Base-by-base conservation (phyloP, 2,329 filamentous ascomycete genomes). In the Nannizzia gypsea region DNA sequence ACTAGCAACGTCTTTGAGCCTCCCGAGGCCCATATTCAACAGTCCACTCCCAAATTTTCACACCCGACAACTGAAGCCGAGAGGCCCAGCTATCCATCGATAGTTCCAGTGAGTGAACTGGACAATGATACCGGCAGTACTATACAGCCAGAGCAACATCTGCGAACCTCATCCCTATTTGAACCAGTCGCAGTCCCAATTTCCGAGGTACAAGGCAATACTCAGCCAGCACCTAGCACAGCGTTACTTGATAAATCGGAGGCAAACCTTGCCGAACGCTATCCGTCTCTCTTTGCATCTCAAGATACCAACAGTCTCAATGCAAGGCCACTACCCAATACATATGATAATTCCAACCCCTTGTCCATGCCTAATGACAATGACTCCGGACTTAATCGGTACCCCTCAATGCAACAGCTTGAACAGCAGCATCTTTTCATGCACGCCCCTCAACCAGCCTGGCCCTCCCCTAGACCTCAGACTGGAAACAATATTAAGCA, bases 221-320 rank as follows among this genome's bases (percentile, higher is more conserved):
- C 3, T 36, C 31, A 40, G 24, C 40, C 24, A 15, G 22, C 36
- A n/a, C 8, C 17, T 11, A 46, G 17, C 13, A 42, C 31, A 1
- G 31, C 54, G 2, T 65, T 73, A 20, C 66, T 71, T 57, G 71
- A 74, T 60, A 62, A 67, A 44, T 66, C 67, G 26, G 69, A 71
- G 22, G 52, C 67, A 34, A 67, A 71, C 56, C 69, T 71, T 61
- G 63, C 67, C 22, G 66, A 69, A 54, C 71, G 66, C 26, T 73
- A 72, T 61, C 72, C 72, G 2, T 73, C 72, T 3, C 66, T 74
- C 42, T 59, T 69, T 24, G 67, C 69, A 5, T 60, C 62, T 54
- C 62, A 60, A 13, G 17, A 38, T 57, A 48, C 46, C 17, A n/a
- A 56, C 3, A 42, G 6, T 11, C 28, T n/a, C 6, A 20, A 17